Evolutionary conservation across 2,329 filamentous ascomycete genomes (phyloP), one percentile per base, ranked within the genome.

Genomic region (Monilinia vaccinii-corymbosi): DNA sequence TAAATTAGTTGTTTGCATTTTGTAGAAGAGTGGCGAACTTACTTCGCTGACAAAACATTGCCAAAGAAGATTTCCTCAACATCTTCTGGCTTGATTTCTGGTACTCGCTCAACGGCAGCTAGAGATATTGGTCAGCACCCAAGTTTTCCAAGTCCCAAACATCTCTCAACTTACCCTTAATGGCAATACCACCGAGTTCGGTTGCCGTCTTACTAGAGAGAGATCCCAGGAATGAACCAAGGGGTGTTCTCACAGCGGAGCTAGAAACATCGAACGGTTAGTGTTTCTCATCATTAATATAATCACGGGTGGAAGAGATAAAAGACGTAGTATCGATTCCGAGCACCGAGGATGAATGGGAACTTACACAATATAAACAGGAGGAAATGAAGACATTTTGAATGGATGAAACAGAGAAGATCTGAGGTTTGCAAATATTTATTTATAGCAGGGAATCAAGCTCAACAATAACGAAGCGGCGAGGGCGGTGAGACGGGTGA

Each of bases 21-120:
- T 21, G 46, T 13, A 34, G 18, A 46, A 2, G 23, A 56, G 64
- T 42, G 44, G 18, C 42, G 71, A 81, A 28, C 67, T 70, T 82
- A 96, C 92, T 93, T 92, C 74, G 93, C 94, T 62, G 92, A 96
- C 71, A 99, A 83, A 67, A 99, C 94, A 80, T 99, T 99, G 75
- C 94, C 94, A 73, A 97, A 95, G 81, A 94, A 95, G 73, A 99
- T 91, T 75, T 99, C 94, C 73, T 99, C 86, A 61, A 99, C 89
- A 73, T 96, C 85, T 71, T 91, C 85, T 59, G 91, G 82, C 78
- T 95, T 92, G 78, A 99, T 85, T 71, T 87, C 83, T 60, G 94
- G 86, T 50, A 88, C 89, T 71, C 91, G 88, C 77, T 91, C 88
- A 67, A 99, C 83, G 63, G 93, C 93, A 70, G 81, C 84, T 87